Evolutionary conservation across 164 flowering plant species (phyloP).

Genomic region (Aristolochia contorta): DNA sequence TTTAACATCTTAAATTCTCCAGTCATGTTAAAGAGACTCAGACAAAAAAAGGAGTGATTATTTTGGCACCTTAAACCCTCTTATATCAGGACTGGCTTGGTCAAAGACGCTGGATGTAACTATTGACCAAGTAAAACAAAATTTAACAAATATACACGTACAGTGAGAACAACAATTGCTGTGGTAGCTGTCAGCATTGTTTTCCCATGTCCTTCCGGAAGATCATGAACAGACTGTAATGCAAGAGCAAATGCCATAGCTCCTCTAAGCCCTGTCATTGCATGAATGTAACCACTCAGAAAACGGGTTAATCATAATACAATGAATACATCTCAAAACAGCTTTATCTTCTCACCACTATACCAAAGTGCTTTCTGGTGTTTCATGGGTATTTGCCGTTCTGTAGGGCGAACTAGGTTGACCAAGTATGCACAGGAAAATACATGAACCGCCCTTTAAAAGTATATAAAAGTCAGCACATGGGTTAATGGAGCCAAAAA

Average conservation of each 20-base stretch:
- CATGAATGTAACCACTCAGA: neutral
- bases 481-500: neutral
- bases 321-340: neutral
- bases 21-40: no score
- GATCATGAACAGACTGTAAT: slow-evolving; percentile 95
- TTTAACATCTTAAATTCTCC: no score
- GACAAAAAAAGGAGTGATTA: no score
- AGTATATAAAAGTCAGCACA: slow-evolving; percentile 1
- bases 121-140: neutral
- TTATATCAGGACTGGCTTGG: neutral
- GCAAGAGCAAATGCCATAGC: slow-evolving; percentile 99
- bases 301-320: neutral
- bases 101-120: neutral
- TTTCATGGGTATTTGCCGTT: slow-evolving; percentile 65
- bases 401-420: slow-evolving; percentile 76
- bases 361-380: slow-evolving; percentile 99
- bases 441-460: slow-evolving; percentile 83
- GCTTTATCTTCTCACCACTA: slow-evolving; percentile 62
- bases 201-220: slow-evolving; percentile 97
- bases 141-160: slow-evolving; percentile 12
- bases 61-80: no score
- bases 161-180: slow-evolving; percentile 94
- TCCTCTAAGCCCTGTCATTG: slow-evolving; percentile 85
- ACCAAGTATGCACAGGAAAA: slow-evolving; percentile 91
- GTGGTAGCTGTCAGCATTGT: slow-evolving; percentile 97